Conservation (phyloP, 2,329 filamentous ascomycete species). For the Teratosphaeriaceae sp. region DNA sequence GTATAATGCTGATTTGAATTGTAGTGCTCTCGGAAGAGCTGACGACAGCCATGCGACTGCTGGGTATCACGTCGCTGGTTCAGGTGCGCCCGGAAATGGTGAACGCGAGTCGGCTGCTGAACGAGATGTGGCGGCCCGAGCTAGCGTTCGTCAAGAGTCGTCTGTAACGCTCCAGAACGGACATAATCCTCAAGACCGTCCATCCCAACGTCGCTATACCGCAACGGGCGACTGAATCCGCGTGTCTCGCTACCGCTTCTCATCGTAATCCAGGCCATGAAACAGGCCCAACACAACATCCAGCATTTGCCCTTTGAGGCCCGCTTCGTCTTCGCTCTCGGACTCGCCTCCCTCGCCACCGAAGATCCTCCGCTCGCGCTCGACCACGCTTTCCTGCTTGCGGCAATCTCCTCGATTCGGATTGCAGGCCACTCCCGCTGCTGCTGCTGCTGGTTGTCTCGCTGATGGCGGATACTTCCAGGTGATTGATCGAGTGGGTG, state of each 20-base stretch:
- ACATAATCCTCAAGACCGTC: neutral
- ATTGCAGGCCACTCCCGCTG: too few relatives aligned
- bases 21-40: constrained; percentile 1
- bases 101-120: constrained; percentile 1
- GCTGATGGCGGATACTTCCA: neutral
- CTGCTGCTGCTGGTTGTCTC: too few relatives aligned
- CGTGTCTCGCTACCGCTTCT: too few relatives aligned
- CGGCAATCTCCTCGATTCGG: too few relatives aligned
- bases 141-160: neutral
- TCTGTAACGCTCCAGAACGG: neutral
- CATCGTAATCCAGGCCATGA: constrained; percentile 39
- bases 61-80: constrained; percentile 1
- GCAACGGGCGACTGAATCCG: neutral
- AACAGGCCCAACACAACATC: constrained; percentile 42
- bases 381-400: constrained; percentile 8
- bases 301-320: constrained; percentile 39
- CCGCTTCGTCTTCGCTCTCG: constrained; percentile 11
- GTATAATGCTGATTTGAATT: neutral
- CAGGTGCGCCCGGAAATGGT: neutral
- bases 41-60: constrained; percentile 1
- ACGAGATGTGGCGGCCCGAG: constrained; percentile 3
- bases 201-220: neutral
- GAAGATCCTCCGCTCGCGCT: constrained; percentile 32
- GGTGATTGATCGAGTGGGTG: neutral
- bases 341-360: constrained; percentile 36